phyloP scores from a whole-genome alignment of 441 rosid genomes.

The Euphorbia schlechtendalii region DNA sequence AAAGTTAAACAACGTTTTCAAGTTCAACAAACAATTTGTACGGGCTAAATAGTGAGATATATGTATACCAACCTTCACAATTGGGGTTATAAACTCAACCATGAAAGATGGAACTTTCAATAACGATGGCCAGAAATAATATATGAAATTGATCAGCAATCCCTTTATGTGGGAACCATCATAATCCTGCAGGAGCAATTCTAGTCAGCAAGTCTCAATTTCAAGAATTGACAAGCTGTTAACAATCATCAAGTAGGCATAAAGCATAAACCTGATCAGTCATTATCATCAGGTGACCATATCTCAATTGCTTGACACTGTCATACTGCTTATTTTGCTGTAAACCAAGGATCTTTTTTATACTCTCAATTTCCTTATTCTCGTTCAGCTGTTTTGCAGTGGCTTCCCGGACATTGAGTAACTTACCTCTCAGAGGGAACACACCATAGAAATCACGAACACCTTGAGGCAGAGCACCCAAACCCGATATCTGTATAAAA shows the following conservation, averaged over 20 bases:
- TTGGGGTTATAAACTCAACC: slow-evolving; percentile 93
- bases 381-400: slow-evolving; percentile 68
- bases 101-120: slow-evolving; percentile 78
- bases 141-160: slow-evolving; percentile 79
- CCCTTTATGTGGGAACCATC: slow-evolving; percentile 99
- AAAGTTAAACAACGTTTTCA: neutral
- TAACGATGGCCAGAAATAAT: slow-evolving; percentile 94
- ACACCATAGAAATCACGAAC: slow-evolving; percentile 73
- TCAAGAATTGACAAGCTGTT: neutral
- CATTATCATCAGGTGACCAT: slow-evolving; percentile 98
- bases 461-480: slow-evolving; percentile 39
- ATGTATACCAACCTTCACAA: slow-evolving; percentile 70
- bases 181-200: slow-evolving; percentile 58
- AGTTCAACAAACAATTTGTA: neutral
- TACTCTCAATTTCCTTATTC: slow-evolving; percentile 70
- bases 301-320: slow-evolving; percentile 72
- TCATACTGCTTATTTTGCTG: slow-evolving; percentile 71
- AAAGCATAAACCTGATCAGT: slow-evolving; percentile 66
- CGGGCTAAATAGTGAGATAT: neutral
- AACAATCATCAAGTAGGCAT: neutral
- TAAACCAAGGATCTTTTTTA: slow-evolving; percentile 90
- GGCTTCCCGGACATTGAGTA: slow-evolving; percentile 96
- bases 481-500: slow-evolving; percentile 62
- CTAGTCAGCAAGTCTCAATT: slow-evolving; percentile 29
- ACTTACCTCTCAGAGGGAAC: slow-evolving; percentile 87